Base-by-base conservation (phyloP, 306 rosid species). In the Neltuma alba region DNA sequence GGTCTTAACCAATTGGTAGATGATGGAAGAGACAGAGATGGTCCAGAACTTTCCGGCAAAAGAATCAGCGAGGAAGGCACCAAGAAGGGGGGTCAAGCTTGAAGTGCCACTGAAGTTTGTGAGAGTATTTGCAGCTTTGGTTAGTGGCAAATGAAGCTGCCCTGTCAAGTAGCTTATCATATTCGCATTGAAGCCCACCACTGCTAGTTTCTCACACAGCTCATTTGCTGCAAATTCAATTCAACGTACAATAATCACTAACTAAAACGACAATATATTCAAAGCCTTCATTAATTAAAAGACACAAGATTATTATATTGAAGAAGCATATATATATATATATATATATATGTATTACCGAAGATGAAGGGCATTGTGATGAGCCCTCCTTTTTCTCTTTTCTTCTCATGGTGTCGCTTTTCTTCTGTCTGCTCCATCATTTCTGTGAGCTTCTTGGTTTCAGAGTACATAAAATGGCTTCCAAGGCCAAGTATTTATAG, bases 341-440 rank as follows among this genome's bases (percentile, higher is more conserved):
- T 48, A 5, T 48, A 2, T 20, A 20, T 20, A 4, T 52, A 7
- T 20, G 58, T 58, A 83, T 82, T 89, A 95, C 99, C 95, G 54
- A 95, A 93, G 79, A 95, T 93, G 88, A 95, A 95, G 68, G 99
- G 98, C 99, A 95, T 95, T 20, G 99, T 89, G 81, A 89, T 58
- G 27, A 90, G 81, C 63, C 99, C 99, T 79, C 98, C 99, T 62
- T 84, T 90, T 62, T 82, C 83, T 76, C 90, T 90, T 66, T 60
- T 69, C 21, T 60, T 69, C 21, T 30, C 82, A 65, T 54, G 89
- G 20, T 76, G 80, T 7, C 48, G 87, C 12, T 79, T 80, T 7
- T 71, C 80, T 7, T 71, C 80, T 55, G 68, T 72, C 76, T 85
- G 58, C 85, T 86, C 90, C 92, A 86, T 82, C 21, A 85, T 85